Base-by-base conservation (phyloP, 2,329 filamentous ascomycete genomes). In the Knufia fluminis region DNA sequence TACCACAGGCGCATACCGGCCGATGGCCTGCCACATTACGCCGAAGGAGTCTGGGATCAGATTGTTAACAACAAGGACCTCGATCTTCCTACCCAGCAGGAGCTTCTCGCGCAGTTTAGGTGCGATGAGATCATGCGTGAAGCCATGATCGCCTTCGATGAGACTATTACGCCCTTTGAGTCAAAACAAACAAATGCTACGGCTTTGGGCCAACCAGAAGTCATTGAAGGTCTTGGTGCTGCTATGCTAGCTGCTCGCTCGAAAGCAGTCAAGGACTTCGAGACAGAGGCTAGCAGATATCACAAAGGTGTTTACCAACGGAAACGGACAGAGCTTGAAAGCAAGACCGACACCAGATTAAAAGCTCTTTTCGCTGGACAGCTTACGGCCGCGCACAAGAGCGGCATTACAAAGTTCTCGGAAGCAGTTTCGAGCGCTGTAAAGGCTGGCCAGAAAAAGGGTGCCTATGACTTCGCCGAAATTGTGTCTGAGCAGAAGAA, bases 61-160 rank as follows among this genome's bases (percentile, higher is more conserved):
- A 98, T 98, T 63, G 90, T 95, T 60, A 86, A 91, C 73, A 98
- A 98, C 76, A 98, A 98, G 69, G 92, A 98, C 62, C 75, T 98
- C 48, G 92, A 98, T 68, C 70, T 98, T 52, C 92, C 92, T 2
- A 97, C 92, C 0, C 92, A 98, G 65, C 92, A 98, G 69, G 92
- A 98, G 66, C 76, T 98, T 40, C 77, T 98, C 47, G 92, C 92
- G 9, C 92, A 98, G 66, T 98, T 97, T 72, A 82, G 92, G 57
- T 98, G 92, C 66, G 92, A 98, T 65, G 92, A 98, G 69, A 98
- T 98, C 51, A 80, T 89, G 33, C 79, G 90, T 55, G 91, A 96
- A 64, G 92, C 94, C 10, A 74, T 95, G 50, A 70, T 89, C 36
- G 76, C 74, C 1, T 98, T 98, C 59, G 92, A 98, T 60, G 75